Base-by-base conservation (phyloP, 768 basidiomycete genomes). In the Boletus vinaceobasis region DNA sequence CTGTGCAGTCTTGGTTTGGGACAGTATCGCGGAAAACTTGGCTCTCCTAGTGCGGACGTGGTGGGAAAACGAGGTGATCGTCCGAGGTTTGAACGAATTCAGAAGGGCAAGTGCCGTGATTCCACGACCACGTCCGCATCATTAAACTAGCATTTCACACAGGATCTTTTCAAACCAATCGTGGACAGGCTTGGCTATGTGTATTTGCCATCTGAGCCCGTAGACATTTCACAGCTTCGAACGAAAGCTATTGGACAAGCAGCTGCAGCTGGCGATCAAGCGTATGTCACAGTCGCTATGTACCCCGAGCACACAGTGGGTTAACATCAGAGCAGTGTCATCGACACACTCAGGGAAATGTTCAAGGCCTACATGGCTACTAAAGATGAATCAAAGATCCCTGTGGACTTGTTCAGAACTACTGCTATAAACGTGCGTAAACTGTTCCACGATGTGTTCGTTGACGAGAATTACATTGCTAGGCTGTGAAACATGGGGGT, bases 171-270 rank as follows among this genome's bases (percentile, higher is more conserved):
- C 71, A 76, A 75, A 45, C 96, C 96, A 4, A 69, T 97, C 44
- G 88, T 91, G 33, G 74, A 88, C 36, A 79, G 77, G 59, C 78
- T 97, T 32, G 93, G 94, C 5, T 95, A 84, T 63, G 87, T 90
- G 42, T 88, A 87, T 65, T 68, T 74, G 6, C 74, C 77, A 11
- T 72, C 73, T 11, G 96, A 99, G 46, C 74, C 83, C 8, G 74
- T 81, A 8, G 93, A 89, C 59, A 78, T 76, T 15, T 78, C 84
- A 9, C 82, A 86, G 58, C 74, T 98, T 48, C 83, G 96, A 37
- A 89, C 90, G 7, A 75, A 80, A 32, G 90, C 87, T 1, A 83
- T 98, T 53, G 65, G 71, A 5, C 75, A 81, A 23, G 83, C 85
- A 3, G 79, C 83, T 19, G 58, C 50, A 3, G 72, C 77, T 4